Conservation (phyloP, 2,329 filamentous ascomycete genomes). For the Sporothrix schenckii region DNA sequence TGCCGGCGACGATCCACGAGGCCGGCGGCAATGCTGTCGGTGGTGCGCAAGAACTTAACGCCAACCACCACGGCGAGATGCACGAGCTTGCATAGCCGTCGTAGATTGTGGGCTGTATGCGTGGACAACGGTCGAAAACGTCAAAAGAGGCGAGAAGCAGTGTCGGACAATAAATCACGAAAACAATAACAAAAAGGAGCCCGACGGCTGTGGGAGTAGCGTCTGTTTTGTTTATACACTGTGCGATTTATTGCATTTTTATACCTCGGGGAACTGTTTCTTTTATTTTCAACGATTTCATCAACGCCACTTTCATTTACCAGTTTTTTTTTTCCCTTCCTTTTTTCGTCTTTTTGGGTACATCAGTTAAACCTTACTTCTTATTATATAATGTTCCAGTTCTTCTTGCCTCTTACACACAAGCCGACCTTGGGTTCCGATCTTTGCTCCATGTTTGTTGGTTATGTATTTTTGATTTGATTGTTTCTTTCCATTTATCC, state of each 20-base stretch:
- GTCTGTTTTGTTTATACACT: not conserved
- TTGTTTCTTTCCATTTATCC: not conserved
- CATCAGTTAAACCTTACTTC: not conserved
- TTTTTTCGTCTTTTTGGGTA: not conserved
- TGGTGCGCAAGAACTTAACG: slow-evolving; percentile 23
- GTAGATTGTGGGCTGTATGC: too few relatives aligned
- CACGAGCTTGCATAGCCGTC: slow-evolving; percentile 34
- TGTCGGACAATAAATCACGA: not conserved
- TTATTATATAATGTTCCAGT: slow-evolving; percentile 1
- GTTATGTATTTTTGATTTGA: not conserved
- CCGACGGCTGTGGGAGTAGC: slow-evolving; percentile 5
- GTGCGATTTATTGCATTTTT: slow-evolving; percentile 16
- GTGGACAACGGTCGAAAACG: not conserved
- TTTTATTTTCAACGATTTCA: slow-evolving; percentile 6
- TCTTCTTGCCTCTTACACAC: not conserved
- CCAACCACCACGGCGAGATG: slow-evolving; percentile 36
- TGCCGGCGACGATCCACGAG: slow-evolving; percentile 36
- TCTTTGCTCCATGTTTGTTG: not conserved
- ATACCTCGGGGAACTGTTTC: not conserved
- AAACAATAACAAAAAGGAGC: not conserved
- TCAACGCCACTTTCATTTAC: slow-evolving; percentile 2
- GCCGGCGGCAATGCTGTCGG: slow-evolving; percentile 33
- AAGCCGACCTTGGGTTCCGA: not conserved
- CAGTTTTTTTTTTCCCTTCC: too few relatives aligned
- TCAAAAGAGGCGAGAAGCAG: not conserved